Evolutionary conservation across 306 rosid genomes (phyloP), one percentile per base, ranked within the genome.

Genomic region (Hippophae rhamnoides): DNA sequence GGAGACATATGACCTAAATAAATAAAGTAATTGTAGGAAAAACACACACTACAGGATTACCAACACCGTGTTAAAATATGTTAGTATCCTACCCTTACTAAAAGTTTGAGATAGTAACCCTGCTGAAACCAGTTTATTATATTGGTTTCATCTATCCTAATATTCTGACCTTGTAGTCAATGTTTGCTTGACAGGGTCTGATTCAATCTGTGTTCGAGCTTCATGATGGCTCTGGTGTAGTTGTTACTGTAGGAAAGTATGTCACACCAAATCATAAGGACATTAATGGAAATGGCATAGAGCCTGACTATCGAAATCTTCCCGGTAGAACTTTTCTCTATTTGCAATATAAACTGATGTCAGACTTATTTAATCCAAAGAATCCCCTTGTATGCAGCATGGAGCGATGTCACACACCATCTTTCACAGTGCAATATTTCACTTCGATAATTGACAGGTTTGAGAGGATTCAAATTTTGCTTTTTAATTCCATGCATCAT

Each of bases 171-270:
- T 57, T 43, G 31, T 64, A 60, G 62, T 43, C 44, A 53, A 60
- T 78, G 56, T n/a, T 53, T 67, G 64, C 31, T 31, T 61, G 13
- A 53, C 78, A 87, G 96, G 96, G 99, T 62, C 69, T 92, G 62
- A 87, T 92, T 71, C 96, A 92, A 73, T 92, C 99, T 65, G 96
- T 92, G 56, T 92, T 92, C 62, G 96, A 92, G 71, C 96, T 87
- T 73, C 78, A 73, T 26, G 95, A 92, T 64, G 95, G 96, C 63
- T 92, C 98, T 55, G 98, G 96, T 43, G 88, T 92, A 58, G 98
- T 86, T 60, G 85, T 92, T 62, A 87, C 98, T 58, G 89, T 92
- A 61, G 96, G 95, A 58, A 92, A 92, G 83, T 92, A 92, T 57
- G 96, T 88, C 62, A 92, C 96, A 26, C 96, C 98, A 57, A 76